phyloP scores from a whole-genome alignment of 148 eudicot genomes.

The Mesembryanthemum crystallinum region DNA sequence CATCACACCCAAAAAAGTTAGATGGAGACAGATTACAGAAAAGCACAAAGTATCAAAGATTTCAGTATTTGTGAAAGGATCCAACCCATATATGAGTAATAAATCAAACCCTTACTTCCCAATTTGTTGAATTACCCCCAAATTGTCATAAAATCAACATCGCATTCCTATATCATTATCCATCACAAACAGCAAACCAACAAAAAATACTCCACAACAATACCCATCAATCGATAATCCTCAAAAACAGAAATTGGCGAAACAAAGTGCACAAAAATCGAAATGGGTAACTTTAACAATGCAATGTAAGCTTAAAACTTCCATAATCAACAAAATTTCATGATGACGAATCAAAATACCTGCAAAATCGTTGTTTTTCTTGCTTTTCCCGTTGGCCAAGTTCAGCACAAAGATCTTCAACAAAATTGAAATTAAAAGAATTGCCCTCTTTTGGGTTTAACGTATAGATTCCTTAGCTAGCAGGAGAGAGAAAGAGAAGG shows the following conservation, averaged over 20 bases:
- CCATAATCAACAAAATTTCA: neutral
- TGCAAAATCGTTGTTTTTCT: constrained; percentile 1
- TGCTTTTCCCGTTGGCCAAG: neutral
- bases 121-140: neutral
- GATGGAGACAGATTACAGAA: neutral
- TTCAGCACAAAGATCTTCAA: neutral
- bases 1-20: neutral
- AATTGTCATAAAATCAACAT: neutral
- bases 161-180: neutral
- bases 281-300: constrained; percentile 12
- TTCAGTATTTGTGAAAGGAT: neutral
- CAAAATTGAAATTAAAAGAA: neutral
- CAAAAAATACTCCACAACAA: neutral
- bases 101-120: neutral
- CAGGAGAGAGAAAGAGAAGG: constrained; percentile 10
- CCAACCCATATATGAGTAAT: neutral
- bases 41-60: neutral
- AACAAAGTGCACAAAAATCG: constrained; percentile 5
- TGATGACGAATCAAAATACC: constrained; percentile 4
- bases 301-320: neutral
- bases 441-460: constrained; percentile 14
- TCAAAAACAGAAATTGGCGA: neutral
- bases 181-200: neutral
- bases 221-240: neutral
- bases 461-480: neutral